Percentiles rank a stretch among this genome's conserved stretches.
phyloP scores from a whole-genome alignment of 306 rosid species.

The Vigna nakashimae region DNA sequence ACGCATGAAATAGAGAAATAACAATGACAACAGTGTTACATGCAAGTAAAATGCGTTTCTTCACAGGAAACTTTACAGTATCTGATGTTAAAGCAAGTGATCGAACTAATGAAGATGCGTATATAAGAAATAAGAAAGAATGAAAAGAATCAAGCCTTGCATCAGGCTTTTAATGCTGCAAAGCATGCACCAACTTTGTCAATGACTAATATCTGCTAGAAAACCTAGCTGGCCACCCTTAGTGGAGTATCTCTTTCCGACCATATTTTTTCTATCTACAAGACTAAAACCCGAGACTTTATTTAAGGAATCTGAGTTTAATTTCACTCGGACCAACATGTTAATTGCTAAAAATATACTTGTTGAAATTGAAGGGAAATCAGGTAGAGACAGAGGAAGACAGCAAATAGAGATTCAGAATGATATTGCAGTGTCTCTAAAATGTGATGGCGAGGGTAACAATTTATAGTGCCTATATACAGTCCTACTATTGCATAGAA shows the following conservation, averaged over 20 bases:
- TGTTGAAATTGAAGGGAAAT: neutral
- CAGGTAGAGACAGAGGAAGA: neutral
- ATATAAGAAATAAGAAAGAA: neutral
- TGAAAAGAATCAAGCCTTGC: constrained; percentile 16
- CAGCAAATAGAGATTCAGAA: neutral
- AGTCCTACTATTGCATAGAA: neutral
- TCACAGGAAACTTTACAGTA: neutral
- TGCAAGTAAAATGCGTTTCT: constrained; percentile 33
- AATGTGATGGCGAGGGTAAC: neutral
- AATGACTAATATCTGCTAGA: neutral
- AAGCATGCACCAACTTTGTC: neutral
- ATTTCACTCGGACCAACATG: neutral
- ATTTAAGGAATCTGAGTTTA: too few relatives aligned
- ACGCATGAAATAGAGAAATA: constrained; percentile 44
- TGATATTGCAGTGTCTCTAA: neutral
- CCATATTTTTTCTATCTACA: neutral
- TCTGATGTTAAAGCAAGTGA: constrained; percentile 23
- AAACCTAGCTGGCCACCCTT: too few relatives aligned
- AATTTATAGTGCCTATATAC: neutral
- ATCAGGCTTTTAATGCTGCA: neutral
- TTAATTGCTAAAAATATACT: neutral
- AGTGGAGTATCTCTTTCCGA: too few relatives aligned
- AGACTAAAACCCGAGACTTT: neutral
- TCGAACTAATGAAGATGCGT: neutral
- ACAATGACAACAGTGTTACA: neutral